phyloP scores from a whole-genome alignment of 768 basidiomycete species.

The Suillus lakei region DNA sequence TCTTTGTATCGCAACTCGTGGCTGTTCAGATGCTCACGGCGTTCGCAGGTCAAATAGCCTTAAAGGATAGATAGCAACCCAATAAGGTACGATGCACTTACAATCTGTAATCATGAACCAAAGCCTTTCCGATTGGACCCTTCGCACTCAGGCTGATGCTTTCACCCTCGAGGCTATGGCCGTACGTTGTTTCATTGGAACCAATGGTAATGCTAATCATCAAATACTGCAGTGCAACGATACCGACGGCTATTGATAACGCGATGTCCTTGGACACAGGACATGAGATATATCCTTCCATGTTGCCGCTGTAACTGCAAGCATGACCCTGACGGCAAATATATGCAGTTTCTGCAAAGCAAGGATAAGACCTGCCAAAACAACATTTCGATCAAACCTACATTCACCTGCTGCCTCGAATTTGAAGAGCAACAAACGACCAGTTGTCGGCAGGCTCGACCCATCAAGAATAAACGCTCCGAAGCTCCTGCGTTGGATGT shows the following conservation, averaged over 20 bases:
- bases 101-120: neutral
- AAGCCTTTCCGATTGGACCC: neutral
- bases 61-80: neutral
- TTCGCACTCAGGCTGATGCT: neutral
- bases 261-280: conserved; percentile 16
- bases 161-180: neutral
- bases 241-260: neutral
- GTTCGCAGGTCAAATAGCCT: neutral
- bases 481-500: neutral
- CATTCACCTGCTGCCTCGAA: neutral
- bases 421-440: neutral
- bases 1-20: neutral
- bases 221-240: neutral
- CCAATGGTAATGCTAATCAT: neutral
- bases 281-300: conserved; percentile 50
- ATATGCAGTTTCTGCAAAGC: conserved; percentile 45
- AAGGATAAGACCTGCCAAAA: conserved; percentile 35
- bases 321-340: conserved; percentile 31
- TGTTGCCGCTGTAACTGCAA: conserved; percentile 52
- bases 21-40: neutral
- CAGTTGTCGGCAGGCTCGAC: neutral
- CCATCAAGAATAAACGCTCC: neutral
- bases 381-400: conserved; percentile 36
- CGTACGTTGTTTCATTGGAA: neutral
- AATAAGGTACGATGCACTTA: neutral